These are phyloP conservation scores for Emmonsiellopsis sp. DNA, from an alignment of 2,329 filamentous ascomycete genomes.

Conservation along the genomic window DNA sequence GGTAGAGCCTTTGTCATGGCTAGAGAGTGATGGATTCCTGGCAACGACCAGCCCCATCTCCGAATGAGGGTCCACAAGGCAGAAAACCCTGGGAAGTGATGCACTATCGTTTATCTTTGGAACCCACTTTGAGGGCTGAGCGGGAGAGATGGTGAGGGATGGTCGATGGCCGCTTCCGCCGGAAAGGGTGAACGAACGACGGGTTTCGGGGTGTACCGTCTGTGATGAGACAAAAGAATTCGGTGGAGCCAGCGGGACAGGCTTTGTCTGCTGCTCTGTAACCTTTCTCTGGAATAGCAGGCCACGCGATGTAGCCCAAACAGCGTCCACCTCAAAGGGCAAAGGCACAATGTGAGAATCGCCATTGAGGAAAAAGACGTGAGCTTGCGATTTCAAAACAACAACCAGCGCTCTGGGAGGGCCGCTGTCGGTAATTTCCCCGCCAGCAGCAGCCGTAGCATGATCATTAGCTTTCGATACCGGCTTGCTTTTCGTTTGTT, in stretches of 20 bases:
- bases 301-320: slow-evolving; percentile 71
- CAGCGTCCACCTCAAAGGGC: slow-evolving; percentile 86
- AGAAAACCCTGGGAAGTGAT: slow-evolving; percentile 59
- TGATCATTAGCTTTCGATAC: slow-evolving; percentile 4
- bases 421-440: slow-evolving; percentile 17
- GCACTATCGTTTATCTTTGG: slow-evolving; percentile 46
- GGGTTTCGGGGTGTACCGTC: slow-evolving; percentile 29
- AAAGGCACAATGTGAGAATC: slow-evolving; percentile 84
- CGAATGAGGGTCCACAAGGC: slow-evolving; percentile 72
- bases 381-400: slow-evolving; percentile 83
- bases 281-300: slow-evolving; percentile 78
- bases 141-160: slow-evolving; percentile 41
- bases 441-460: slow-evolving; percentile 23
- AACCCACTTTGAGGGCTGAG: slow-evolving; percentile 48
- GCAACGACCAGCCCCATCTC: slow-evolving; percentile 77
- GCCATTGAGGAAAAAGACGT: slow-evolving; percentile 84
- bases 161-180: slow-evolving; percentile 32
- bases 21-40: slow-evolving; percentile 25
- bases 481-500: slow-evolving; percentile 9
- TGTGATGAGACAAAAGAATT: slow-evolving; percentile 76
- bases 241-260: slow-evolving; percentile 51
- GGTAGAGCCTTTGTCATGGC: slow-evolving; percentile 19
- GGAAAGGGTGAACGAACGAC: slow-evolving; percentile 24
- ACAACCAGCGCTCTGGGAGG: slow-evolving; percentile 65
- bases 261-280: slow-evolving; percentile 20